A percentile compares a stretch with the other conserved stretches of the same genome.
phyloP scores from a whole-genome alignment of 371 early-diverging fungal species.

The Rhizopus arrhizus region DNA sequence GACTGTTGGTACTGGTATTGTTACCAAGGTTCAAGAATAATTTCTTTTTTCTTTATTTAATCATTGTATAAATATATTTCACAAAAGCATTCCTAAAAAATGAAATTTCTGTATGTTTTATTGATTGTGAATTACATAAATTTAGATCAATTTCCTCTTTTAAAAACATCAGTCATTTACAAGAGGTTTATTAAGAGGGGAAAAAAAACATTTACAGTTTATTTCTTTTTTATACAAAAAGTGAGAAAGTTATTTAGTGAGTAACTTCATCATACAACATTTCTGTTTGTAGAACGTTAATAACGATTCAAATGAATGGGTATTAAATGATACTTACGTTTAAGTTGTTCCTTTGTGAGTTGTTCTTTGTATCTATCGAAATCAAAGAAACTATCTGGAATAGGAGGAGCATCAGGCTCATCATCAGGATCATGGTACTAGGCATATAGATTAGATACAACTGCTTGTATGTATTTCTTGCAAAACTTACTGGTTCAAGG shows the following conservation, averaged over 20 bases:
- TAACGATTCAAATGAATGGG: not conserved
- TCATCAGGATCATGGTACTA: conserved; percentile 85
- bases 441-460: not conserved
- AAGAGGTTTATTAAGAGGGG: too few relatives aligned
- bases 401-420: conserved; percentile 78
- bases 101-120: not conserved
- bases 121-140: too few relatives aligned
- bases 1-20: conserved; percentile 93
- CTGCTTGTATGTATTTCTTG: too few relatives aligned
- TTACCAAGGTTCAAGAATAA: conserved; percentile 49
- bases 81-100: conserved; percentile 9
- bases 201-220: not conserved
- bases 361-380: conserved; percentile 89
- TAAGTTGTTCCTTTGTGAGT: conserved; percentile 81
- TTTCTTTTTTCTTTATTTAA: not conserved
- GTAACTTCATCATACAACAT: conserved; percentile 50
- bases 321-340: conserved; percentile 49
- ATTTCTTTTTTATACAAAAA: not conserved
- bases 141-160: too few relatives aligned
- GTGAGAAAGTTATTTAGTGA: conserved; percentile 24
- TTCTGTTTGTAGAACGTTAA: conserved; percentile 21
- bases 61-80: too few relatives aligned
- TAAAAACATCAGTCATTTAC: too few relatives aligned
- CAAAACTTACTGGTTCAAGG: conserved; percentile 43
- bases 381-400: conserved; percentile 82